Conservation (phyloP, 2,329 filamentous ascomycete species). For the Hymenoscyphus repandus region DNA sequence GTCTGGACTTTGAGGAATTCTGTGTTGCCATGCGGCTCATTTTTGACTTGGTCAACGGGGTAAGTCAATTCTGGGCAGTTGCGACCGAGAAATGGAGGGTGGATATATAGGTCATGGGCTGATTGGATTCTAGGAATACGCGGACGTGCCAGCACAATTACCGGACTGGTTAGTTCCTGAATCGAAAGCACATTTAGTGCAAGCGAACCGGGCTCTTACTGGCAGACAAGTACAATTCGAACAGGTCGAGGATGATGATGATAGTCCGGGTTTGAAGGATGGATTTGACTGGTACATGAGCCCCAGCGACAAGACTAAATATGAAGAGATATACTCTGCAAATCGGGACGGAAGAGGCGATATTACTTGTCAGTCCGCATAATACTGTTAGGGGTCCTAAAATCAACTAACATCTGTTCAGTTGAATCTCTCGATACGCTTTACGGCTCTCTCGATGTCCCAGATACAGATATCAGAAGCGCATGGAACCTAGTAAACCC, state of each 20-base stretch:
- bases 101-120: neutral
- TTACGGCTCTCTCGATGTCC: slow-evolving; percentile 73
- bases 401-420: slow-evolving; percentile 27
- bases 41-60: slow-evolving; percentile 94
- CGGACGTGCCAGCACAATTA: slow-evolving; percentile 76
- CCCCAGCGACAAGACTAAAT: slow-evolving; percentile 83
- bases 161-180: slow-evolving; percentile 98
- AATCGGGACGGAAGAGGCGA: slow-evolving; percentile 85
- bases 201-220: slow-evolving; percentile 73
- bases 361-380: slow-evolving; percentile 59
- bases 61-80: slow-evolving; percentile 39
- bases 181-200: slow-evolving; percentile 85
- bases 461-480: slow-evolving; percentile 75
- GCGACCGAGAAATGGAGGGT: neutral
- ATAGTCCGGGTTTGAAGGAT: slow-evolving; percentile 81
- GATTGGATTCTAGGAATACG: slow-evolving; percentile 64
- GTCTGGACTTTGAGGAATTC: slow-evolving; percentile 98
- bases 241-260: slow-evolving; percentile 74
- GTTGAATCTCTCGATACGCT: slow-evolving; percentile 76
- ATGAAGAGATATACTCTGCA: slow-evolving; percentile 95
- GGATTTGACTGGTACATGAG: slow-evolving; percentile 99
- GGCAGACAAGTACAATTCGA: slow-evolving; percentile 80
- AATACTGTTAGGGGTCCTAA: neutral
- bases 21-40: slow-evolving; percentile 98
- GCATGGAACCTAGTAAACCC: slow-evolving; percentile 98